Base-by-base conservation (phyloP, 2,329 filamentous ascomycete species). In the Coleophoma crateriformis region DNA sequence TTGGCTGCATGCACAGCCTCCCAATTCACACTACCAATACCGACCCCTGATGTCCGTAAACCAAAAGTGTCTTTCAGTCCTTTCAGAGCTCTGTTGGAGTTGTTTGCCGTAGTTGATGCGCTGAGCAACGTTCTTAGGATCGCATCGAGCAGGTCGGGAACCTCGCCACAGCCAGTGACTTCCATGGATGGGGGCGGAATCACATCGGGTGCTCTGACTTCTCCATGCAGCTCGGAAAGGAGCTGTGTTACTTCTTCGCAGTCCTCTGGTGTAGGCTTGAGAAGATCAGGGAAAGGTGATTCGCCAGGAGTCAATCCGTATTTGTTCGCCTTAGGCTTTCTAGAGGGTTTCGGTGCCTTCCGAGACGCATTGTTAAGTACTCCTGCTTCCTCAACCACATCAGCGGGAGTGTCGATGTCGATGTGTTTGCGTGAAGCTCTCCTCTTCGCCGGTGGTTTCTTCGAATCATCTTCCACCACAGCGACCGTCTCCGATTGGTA, bases 1-100 rank as follows among this genome's bases (percentile, higher is more conserved):
- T 79, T 66, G 2, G 83, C 79, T 22, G 70, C 65, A 19, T 82
- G 78, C 2, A 91, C 84, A 10, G 79, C 81, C 57, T 89, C 80
- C 85, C 87, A 92, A 62, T 90, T 73, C 7, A 90, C 84, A 48
- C 84, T 88, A 3, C 84, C 85, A 57, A 84, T 82, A 5, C 85
- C 85, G 10, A 85, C 69, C 7, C 85, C 82, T 39, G 77, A 72
- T 33, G 81, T 64, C 3, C 85, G 68, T 15, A 81, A 72, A 1
- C 87, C 86, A 54, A 85, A 90, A 33, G 69, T 76, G 15, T 77
- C 61, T 3, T 85, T 79, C 0, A 94, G 72, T 0, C 82, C 83
- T 51, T 76, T 71, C 54, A 92, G 81, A 6, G 87, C 85, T 38
- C 72, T 76, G 17, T 81, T 81, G 0, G 87, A 84, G 22, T 73